Base-by-base conservation (phyloP, 257 asterid species). In the Cinchona pubescens region DNA sequence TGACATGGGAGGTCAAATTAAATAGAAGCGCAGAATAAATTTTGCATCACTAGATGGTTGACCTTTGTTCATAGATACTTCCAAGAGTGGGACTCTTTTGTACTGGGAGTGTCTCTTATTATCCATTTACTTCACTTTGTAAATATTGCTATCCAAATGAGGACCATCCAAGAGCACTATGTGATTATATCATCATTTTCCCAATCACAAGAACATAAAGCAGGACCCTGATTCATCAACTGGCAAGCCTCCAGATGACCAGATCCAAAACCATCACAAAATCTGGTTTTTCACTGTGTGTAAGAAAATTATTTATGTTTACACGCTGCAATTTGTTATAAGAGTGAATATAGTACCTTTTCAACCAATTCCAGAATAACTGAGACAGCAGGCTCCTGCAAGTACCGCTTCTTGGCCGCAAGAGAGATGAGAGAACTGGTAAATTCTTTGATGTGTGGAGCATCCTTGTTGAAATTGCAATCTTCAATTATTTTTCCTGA, bases 351-450 rank as follows among this genome's bases (percentile, higher is more conserved):
- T 40, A 69, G 78, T 81, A 92, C 97, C 98, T 92, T 90, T 74
- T 78, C 98, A 79, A 86, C 86, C 85, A 95, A 84, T 79, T 90
- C 99, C 87, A 90, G 78, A 82, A 95, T 67, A 82, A 92, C 75
- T 49, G 90, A 81, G 55, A 95, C 96, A 75, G 93, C 92, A 81
- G 99, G 83, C 82, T 92, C 98, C 76, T 95, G 99, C 69, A 95
- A 85, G 86, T 95, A 95, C 23, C 89, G 96, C 80, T 95, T 95
- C 88, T 85, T 95, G 53, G 79, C 81, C 66, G 96, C 99, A 68
- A 95, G 88, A 9, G 87, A 83, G 70, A 91, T 83, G 76, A 95
- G 79, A 86, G 87, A 81, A 70, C 83, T 78, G 15, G 87, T 83
- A 82, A 90, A 90, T 79, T 92, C 94, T 82, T 86, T 90, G 81